Evolutionary conservation across 805 yeast species (phyloP).

Genomic region (Aciculoconidium aculeatum): DNA sequence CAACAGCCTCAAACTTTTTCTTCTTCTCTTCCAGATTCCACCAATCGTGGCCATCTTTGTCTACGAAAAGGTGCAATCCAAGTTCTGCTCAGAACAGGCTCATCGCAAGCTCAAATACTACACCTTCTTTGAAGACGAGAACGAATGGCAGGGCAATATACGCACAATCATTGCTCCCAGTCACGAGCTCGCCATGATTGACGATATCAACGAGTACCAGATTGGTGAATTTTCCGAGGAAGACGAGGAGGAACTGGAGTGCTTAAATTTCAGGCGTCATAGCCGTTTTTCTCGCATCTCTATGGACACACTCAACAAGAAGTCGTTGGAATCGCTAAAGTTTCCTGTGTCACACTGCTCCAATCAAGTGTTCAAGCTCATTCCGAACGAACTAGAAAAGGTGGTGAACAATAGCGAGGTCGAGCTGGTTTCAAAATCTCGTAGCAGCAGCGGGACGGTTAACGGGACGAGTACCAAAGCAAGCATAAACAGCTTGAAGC

Average conservation of each 20-base stretch:
- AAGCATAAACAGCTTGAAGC: too few species aligned
- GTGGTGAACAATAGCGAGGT: constrained; percentile 2
- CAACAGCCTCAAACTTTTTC: constrained; percentile 10
- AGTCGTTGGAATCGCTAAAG: too few species aligned
- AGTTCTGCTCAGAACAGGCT: constrained; percentile 14
- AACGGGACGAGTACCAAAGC: too few species aligned
- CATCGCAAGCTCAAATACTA: constrained; percentile 22
- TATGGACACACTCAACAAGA: too few species aligned
- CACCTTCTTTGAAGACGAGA: constrained; percentile 31
- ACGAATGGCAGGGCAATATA: constrained; percentile 22
- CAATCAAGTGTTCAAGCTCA: too few species aligned
- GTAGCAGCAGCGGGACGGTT: too few species aligned
- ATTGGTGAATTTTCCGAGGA: constrained; percentile 6
- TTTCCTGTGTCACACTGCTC: too few species aligned
- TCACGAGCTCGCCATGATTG: constrained; percentile 9
- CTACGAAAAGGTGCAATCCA: constrained; percentile 25
- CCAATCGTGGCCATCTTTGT: constrained; percentile 26
- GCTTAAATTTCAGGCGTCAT: too few species aligned
- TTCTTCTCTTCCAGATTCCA: constrained; percentile 31
- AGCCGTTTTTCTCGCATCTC: too few species aligned
- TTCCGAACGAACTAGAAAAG: constrained; percentile 11
- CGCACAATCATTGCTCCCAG: constrained; percentile 6
- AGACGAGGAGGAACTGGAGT: too few species aligned
- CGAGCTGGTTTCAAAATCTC: too few species aligned
- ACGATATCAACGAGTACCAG: constrained; percentile 2